Evolutionary conservation across 371 early-diverging fungal genomes (phyloP), one percentile per base, ranked within the genome.

Genomic region (Apophysomyces variabilis): DNA sequence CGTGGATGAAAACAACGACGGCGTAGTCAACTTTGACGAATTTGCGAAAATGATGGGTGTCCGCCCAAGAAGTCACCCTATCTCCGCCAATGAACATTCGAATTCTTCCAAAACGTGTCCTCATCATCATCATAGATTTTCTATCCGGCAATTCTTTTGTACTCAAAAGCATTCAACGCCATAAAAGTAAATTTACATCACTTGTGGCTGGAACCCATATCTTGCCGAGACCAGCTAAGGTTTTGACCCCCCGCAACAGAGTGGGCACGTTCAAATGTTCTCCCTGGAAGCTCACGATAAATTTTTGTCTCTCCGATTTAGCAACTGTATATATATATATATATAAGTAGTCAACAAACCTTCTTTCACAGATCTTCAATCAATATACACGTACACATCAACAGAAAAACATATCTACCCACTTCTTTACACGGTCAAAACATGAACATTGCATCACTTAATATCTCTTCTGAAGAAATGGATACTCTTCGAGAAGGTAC

Each of bases 1-100:
- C n/a, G 79, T 74, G 6, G 79, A 82, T 58, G 59, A 72, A 26
- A 72, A 79, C 57, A 62, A 71, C 14, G 79, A 82, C 45, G 76
- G 83, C n/a, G 75, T 69, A 3, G 78, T 82, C 32, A 75, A 73
- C 38, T 82, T 76, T 58, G 60, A 71, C 36, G 83, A 79, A 38
- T 82, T 79, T 54, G 64, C 65, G 16, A 41, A 62, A 4, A 79
- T 82, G 83, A 82, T 82, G 79, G 78, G 81, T 6, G 67, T 77
- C 7, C 58, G 66, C 9, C 69, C 67, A 50, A 60, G 62, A 11
- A 3, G 38, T 7, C 38, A 57, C 5, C 9, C 32, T 41, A 26
- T 63, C 68, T 12, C 21, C 16, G 21, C 5, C 32, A 45, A 7
- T 57, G 26, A 12, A 64, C 11, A 7, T 26, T 26, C 54, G 9